Conservation (phyloP, 2,329 filamentous ascomycete species). For the Zalaria sp. region DNA sequence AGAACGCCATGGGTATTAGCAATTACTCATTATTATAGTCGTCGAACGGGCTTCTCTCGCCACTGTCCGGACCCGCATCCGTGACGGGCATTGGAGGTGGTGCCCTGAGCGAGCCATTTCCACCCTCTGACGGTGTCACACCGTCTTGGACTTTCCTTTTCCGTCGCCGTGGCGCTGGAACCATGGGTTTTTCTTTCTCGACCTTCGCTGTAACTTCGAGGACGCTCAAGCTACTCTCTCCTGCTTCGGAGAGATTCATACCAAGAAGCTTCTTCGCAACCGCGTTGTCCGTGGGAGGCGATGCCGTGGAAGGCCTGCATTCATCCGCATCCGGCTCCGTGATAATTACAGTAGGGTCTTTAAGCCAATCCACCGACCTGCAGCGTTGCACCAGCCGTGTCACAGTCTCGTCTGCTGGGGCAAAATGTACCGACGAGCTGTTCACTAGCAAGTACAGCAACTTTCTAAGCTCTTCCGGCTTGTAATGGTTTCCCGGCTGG, state of each 20-base stretch:
- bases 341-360: conserved; percentile 16
- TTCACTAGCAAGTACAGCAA: conserved; percentile 54
- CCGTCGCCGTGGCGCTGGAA: conserved; percentile 61
- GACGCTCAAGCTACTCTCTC: conserved; percentile 62
- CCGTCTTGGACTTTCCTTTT: conserved; percentile 17
- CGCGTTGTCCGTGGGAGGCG: conserved; percentile 13
- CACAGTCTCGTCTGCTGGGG: conserved; percentile 68
- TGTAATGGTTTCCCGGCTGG: conserved; percentile 71
- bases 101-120: conserved; percentile 8
- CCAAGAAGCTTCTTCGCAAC: conserved; percentile 46
- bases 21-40: conserved; percentile 8
- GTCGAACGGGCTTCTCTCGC: conserved; percentile 10
- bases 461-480: conserved; percentile 67
- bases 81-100: conserved; percentile 3
- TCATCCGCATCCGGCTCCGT: background rate
- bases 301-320: conserved; percentile 10
- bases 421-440: conserved; percentile 48
- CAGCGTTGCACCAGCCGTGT: conserved; percentile 65
- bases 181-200: conserved; percentile 68
- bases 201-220: conserved; percentile 53
- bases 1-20: background rate
- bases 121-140: conserved; percentile 9
- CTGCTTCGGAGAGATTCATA: conserved; percentile 55
- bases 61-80: conserved; percentile 2
- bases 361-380: conserved; percentile 23